A percentile compares a stretch with the other conserved stretches of the same genome.
phyloP scores from a whole-genome alignment of 2,329 filamentous ascomycete species.

The Paramyrothecium roridum region DNA sequence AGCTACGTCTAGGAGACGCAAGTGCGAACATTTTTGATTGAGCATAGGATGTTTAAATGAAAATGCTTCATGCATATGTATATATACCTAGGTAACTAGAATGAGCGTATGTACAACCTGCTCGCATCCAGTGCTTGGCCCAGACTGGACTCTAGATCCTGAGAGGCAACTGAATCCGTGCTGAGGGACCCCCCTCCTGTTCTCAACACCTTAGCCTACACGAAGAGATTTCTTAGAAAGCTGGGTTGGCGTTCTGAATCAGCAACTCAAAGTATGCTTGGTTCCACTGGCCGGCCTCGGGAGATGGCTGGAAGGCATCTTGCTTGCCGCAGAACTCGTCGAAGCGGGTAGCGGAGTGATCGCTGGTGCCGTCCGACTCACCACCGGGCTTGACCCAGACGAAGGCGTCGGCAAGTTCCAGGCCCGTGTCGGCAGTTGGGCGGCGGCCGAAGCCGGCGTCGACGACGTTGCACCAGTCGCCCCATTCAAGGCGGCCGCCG shows the following conservation, averaged over 20 bases:
- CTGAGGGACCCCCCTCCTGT: not conserved
- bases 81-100: not conserved
- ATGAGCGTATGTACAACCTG: not conserved
- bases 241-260: constrained; percentile 51
- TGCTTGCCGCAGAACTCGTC: constrained; percentile 43
- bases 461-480: constrained; percentile 66
- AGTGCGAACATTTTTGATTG: no score
- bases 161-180: not conserved
- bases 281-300: constrained; percentile 69
- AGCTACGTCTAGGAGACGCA: no score
- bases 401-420: constrained; percentile 59
- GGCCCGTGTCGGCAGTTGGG: constrained; percentile 56
- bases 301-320: constrained; percentile 59
- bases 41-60: no score
- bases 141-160: no score
- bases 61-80: not conserved
- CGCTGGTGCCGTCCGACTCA: constrained; percentile 50
- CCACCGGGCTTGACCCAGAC: constrained; percentile 70
- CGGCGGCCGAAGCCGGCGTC: constrained; percentile 63
- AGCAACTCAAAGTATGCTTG: constrained; percentile 57
- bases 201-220: not conserved
- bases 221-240: constrained; percentile 26
- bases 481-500: constrained; percentile 58
- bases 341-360: constrained; percentile 38
- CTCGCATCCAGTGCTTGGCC: no score